Base-by-base conservation (phyloP, 768 basidiomycete species). In the Leccinum arenicola region DNA sequence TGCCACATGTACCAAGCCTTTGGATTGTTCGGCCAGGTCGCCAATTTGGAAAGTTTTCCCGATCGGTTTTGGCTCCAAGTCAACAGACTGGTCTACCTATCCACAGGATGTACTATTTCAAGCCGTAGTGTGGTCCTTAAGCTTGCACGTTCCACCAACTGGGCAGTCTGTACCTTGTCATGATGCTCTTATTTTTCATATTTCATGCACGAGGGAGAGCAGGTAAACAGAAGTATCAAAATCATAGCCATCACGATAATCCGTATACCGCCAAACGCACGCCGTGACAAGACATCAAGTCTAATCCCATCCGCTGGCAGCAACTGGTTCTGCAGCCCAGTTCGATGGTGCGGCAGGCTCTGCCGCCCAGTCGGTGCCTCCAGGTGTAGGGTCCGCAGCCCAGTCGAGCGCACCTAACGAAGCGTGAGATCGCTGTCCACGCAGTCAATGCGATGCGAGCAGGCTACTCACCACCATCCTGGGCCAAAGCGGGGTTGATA, bases 301-400 rank as follows among this genome's bases (percentile, higher is more conserved):
- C 58, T 64, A 73, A 57, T 74, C 71, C 73, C 73, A 74, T 21
- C 63, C 74, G 27, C 67, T 69, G 47, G 68, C 19, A 1, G 65
- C 19, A 0, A 62, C 12, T 11, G 64, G 62, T 3, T 75, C 74
- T 15, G 63, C 70, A 43, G 72, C 78, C 79, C 79, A 80, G 49
- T 68, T 66, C 36, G 69, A 52, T 49, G 48, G 12, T 49, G 48
- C 48, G 9, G 67, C 52, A 49, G 93, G 86, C 72, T 95, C 94
- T 60, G 93, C 93, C 67, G 92, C 78, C 95, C 95, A 97, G 80
- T 96, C 94, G 52, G 43, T 11, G n/a, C 82, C 78, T 29, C 81
- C 72, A 52, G 77, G 74, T 59, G 81, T 74, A 53, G 80, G 70
- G 36, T 93, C 89, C 15, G 89, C 88, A 62, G 86, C 76, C 93